These are phyloP conservation scores for Artemisia annua DNA, from an alignment of 129 eudicot species.

Conservation along the genomic window DNA sequence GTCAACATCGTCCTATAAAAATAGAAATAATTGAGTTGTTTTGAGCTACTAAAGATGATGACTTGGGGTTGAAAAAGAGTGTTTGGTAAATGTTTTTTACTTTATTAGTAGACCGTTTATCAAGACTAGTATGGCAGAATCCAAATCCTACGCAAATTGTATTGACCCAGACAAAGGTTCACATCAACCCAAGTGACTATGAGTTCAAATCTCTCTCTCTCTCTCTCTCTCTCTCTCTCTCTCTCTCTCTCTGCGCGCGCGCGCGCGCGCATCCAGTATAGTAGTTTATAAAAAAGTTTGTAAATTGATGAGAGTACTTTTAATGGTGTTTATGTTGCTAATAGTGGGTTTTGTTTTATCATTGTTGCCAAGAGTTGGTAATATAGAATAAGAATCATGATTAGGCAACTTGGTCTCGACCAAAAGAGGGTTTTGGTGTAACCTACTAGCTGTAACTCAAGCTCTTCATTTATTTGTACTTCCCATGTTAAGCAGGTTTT, in stretches of 20 bases:
- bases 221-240: too few relatives aligned
- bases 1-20: constrained; percentile 14
- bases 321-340: background rate
- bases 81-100: too few relatives aligned
- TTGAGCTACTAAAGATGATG: background rate
- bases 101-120: too few relatives aligned
- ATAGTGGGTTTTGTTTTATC: background rate
- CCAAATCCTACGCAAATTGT: background rate
- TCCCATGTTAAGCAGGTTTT: background rate
- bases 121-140: background rate
- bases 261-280: too few relatives aligned
- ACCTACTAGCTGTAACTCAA: constrained; percentile 32
- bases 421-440: constrained; percentile 38
- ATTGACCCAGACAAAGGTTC: too few relatives aligned
- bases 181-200: too few relatives aligned
- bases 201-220: too few relatives aligned
- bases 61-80: too few relatives aligned
- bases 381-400: background rate
- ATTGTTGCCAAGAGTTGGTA: background rate
- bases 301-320: background rate
- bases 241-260: too few relatives aligned
- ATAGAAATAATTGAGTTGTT: constrained; percentile 2
- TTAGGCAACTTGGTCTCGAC: constrained; percentile 21
- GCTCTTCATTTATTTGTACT: background rate
- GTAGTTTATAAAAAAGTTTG: too few relatives aligned